Evolutionary conservation across 306 rosid species (phyloP), one percentile per base, ranked within the genome.

Genomic region (Dryas octopetala): DNA sequence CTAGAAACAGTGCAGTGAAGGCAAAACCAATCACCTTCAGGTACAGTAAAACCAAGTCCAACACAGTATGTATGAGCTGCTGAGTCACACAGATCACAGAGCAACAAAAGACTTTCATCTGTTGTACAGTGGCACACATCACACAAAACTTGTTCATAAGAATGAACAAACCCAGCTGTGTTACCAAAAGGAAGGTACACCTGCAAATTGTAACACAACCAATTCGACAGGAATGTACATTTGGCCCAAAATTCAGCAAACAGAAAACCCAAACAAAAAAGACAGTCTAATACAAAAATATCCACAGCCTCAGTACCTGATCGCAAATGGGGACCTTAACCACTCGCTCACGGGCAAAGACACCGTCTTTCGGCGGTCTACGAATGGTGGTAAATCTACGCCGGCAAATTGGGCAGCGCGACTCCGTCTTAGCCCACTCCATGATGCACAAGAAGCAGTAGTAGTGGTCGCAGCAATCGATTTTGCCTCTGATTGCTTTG

Each of bases 1-100:
- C 77, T 79, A 28, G 87, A 72, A 74, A 77, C 41, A 49, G 84
- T 66, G 77, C 97, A 91, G 60, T 87, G 90, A 51, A 43, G 85
- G 74, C 97, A 91, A 86, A 84, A 91, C 97, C 97, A 94, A 84
- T 94, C 97, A 50, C 90, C 96, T 81, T 94, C 93, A 1, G 98
- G 97, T 46, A 90, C 85, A 14, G 83, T 83, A 59, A 70, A 43
- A 28, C 97, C 98, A 32, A 91, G 78, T 79, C 97, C 98, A 79
- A 85, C 90, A 57, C 98, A 93, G 65, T 76, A 93, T 9, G 98
- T 81, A 77, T 93, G 97, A 53, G 97, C 81, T 71, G 90, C 90
- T 14, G 87, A 70, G 51, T 87, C 91, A 53, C 96, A 91, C 70
- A 84, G 86, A 79, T 91, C 90, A 80, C 98, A 94, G 7, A 91